Conservation (phyloP, 495 filamentous ascomycete species). For the Penicillium samsonianum region DNA sequence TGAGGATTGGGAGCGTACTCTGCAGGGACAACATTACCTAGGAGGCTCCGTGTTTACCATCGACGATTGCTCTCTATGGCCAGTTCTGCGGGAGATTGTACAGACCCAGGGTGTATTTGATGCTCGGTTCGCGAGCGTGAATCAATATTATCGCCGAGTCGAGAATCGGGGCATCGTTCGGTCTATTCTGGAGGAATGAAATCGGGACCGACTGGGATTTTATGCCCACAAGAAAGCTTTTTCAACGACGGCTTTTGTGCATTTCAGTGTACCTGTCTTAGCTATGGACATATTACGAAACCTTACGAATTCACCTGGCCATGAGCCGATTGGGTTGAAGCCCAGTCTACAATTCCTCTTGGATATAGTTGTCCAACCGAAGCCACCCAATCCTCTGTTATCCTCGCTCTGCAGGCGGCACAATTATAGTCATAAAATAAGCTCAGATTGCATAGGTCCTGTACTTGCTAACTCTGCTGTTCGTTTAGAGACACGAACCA, state of each 20-base stretch:
- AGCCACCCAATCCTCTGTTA: neutral
- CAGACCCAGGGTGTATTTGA: slow-evolving; percentile 27
- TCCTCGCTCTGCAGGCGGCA: neutral
- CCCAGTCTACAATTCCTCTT: neutral
- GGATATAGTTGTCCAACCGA: neutral
- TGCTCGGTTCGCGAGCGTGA: slow-evolving; percentile 45
- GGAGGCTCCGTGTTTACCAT: slow-evolving; percentile 56
- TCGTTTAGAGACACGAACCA: slow-evolving; percentile 31
- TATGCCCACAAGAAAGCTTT: neutral
- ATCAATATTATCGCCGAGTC: slow-evolving; percentile 55
- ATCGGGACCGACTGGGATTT: neutral
- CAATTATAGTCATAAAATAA: neutral
- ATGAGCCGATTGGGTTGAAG: neutral
- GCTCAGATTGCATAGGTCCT: too few species aligned
- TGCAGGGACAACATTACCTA: slow-evolving; percentile 54
- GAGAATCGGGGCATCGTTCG: slow-evolving; percentile 50
- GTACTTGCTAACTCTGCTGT: slow-evolving; percentile 2
- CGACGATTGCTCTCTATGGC: slow-evolving; percentile 74
- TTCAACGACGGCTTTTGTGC: neutral
- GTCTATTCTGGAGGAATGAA: slow-evolving; percentile 44
- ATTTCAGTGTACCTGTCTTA: slow-evolving; percentile 10
- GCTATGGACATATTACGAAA: slow-evolving; percentile 20
- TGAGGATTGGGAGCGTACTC: slow-evolving; percentile 50
- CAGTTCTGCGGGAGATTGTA: slow-evolving; percentile 62
- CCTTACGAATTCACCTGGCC: slow-evolving; percentile 4